These are phyloP conservation scores for Kodamaea fukazawae DNA, from an alignment of 805 yeast species.

Conservation along the genomic window DNA sequence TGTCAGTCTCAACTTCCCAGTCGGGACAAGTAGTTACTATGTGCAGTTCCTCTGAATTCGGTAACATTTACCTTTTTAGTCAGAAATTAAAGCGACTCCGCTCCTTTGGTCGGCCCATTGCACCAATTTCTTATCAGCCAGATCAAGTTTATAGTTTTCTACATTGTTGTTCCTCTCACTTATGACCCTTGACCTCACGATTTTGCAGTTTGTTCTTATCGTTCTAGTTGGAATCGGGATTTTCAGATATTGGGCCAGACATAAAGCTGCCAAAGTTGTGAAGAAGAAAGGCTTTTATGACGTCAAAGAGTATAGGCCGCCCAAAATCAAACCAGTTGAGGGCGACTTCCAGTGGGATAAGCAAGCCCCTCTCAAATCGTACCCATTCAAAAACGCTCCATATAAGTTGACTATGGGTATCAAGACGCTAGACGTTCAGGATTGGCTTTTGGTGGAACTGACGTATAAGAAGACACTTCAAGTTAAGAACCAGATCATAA, in stretches of 20 bases:
- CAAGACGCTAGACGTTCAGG: conserved; percentile 28
- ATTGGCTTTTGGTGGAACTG: conserved; percentile 42
- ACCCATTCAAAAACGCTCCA: conserved; percentile 59
- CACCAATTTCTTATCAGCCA: too few species aligned
- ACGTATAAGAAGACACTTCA: conserved; percentile 26
- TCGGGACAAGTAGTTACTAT: too few species aligned
- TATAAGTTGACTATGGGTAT: conserved; percentile 66
- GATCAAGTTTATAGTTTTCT: not conserved
- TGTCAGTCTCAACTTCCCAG: too few species aligned
- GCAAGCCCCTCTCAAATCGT: conserved; percentile 23
- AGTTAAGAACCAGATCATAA: conserved; percentile 27
- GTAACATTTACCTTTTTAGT: too few species aligned
- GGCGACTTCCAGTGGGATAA: conserved; percentile 27
- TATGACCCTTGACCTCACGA: too few species aligned
- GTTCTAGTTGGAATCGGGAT: too few species aligned
- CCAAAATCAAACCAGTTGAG: conserved; percentile 15
- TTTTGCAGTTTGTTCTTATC: too few species aligned
- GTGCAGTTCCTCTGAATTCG: too few species aligned
- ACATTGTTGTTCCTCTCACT: too few species aligned
- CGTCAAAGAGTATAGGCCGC: conserved; percentile 2
- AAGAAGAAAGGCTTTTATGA: conserved; percentile 4
- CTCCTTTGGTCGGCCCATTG: too few species aligned
- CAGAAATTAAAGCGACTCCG: too few species aligned
- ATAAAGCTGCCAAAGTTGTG: not conserved
- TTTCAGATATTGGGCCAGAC: not conserved